phyloP scores from a whole-genome alignment of 148 eudicot genomes.

The Chenopodium quinoa region DNA sequence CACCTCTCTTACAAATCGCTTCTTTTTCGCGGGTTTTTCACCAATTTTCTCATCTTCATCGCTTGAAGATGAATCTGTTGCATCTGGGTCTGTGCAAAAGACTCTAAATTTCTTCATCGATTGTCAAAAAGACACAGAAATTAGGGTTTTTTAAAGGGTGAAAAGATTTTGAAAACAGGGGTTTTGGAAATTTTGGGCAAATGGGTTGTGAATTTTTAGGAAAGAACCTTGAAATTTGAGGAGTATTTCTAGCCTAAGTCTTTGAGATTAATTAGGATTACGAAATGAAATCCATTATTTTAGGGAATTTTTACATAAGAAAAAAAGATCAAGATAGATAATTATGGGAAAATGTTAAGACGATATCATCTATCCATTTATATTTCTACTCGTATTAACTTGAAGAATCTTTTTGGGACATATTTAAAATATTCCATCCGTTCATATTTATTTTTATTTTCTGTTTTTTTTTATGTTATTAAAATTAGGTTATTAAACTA shows the following conservation, averaged over 20 bases:
- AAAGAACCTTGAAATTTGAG: not conserved
- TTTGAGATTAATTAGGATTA: not conserved
- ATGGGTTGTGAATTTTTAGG: not conserved
- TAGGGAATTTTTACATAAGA: no score
- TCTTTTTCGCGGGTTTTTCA: slow-evolving; percentile 13
- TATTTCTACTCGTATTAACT: no score
- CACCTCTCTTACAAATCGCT: slow-evolving; percentile 30
- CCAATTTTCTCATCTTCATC: slow-evolving; percentile 19
- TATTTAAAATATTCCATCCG: no score
- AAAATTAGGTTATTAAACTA: no score
- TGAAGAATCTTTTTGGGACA: no score
- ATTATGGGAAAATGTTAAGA: no score
- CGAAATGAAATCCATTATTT: not conserved
- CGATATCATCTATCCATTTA: no score
- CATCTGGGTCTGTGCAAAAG: slow-evolving; percentile 51
- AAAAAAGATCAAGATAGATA: no score
- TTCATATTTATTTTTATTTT: no score
- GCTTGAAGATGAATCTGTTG: slow-evolving; percentile 57
- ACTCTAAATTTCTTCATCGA: slow-evolving; percentile 45
- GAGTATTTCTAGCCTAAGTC: no score
- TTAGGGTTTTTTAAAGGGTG: not conserved
- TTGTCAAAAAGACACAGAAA: not conserved
- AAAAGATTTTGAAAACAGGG: not conserved
- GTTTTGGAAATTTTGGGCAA: not conserved
- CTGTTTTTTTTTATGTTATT: no score